Evolutionary conservation across 305 asterid species (phyloP).

Genomic region (Fraxinus sp.): DNA sequence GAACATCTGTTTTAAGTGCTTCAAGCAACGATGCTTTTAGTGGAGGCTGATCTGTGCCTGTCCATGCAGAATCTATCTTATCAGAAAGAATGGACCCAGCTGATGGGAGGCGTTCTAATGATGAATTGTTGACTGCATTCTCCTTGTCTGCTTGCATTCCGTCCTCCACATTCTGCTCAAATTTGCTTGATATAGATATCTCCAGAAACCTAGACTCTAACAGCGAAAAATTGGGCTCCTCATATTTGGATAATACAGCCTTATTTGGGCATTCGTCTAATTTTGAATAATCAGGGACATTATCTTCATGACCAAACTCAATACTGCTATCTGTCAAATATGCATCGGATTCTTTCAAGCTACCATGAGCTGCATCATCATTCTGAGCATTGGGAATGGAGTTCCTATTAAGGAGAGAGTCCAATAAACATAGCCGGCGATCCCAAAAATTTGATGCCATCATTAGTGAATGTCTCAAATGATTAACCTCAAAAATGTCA

Average conservation of each 20-base stretch:
- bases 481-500: constrained; percentile 80
- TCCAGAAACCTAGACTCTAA: constrained; percentile 25
- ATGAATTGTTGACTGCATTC: constrained; percentile 17
- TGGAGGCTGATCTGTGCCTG: constrained; percentile 59
- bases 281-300: constrained; percentile 31
- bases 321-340: constrained; percentile 27
- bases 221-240: constrained; percentile 26
- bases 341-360: constrained; percentile 37
- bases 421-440: constrained; percentile 51
- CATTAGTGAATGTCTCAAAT: constrained; percentile 66
- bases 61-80: constrained; percentile 87
- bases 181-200: constrained; percentile 25
- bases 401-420: constrained; percentile 52
- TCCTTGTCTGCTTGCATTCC: constrained; percentile 25
- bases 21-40: constrained; percentile 29
- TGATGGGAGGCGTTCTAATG: constrained; percentile 57
- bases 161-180: constrained; percentile 23
- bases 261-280: constrained; percentile 27
- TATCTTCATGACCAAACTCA: constrained; percentile 38
- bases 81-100: constrained; percentile 80
- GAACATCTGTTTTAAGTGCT: constrained; percentile 28
- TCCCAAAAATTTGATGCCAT: constrained; percentile 70
- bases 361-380: constrained; percentile 30
- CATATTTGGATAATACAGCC: constrained; percentile 28
- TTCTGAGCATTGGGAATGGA: constrained; percentile 40